phyloP scores from a whole-genome alignment of 2,329 filamentous ascomycete species.

The Metarhizium anisopliae region DNA sequence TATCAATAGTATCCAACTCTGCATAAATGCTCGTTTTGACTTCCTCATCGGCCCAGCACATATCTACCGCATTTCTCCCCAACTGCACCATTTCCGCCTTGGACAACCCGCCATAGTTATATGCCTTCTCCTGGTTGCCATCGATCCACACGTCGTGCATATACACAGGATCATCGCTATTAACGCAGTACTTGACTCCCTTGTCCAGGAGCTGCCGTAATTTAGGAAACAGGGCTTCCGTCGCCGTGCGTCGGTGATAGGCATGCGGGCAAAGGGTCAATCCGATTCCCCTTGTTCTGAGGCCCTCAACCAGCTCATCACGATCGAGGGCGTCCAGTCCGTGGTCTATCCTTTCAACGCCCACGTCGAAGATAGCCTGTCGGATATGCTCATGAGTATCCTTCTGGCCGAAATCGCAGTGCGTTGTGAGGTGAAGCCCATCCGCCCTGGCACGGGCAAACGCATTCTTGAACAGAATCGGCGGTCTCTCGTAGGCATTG shows the following conservation, averaged over 20 bases:
- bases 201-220: conserved; percentile 45
- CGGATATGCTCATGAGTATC: conserved; percentile 43
- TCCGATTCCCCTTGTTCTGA: conserved; percentile 47
- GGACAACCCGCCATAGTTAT: conserved; percentile 29
- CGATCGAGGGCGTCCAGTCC: conserved; percentile 57
- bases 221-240: conserved; percentile 39
- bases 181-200: conserved; percentile 59
- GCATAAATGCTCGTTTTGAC: conserved; percentile 22
- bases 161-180: conserved; percentile 64
- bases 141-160: conserved; percentile 42
- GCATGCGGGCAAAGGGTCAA: conserved; percentile 57
- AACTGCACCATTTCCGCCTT: conserved; percentile 33
- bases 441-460: conserved; percentile 28
- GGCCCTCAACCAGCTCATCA: conserved; percentile 41
- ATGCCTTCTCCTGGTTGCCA: conserved; percentile 35
- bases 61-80: conserved; percentile 32
- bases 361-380: conserved; percentile 50
- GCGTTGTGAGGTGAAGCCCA: conserved; percentile 36
- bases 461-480: conserved; percentile 31
- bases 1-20: conserved; percentile 15
- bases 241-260: conserved; percentile 13
- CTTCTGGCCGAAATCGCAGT: conserved; percentile 42
- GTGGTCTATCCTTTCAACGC: conserved; percentile 61
- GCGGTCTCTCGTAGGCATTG: conserved; percentile 36
- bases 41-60: conserved; percentile 33